phyloP scores from a whole-genome alignment of 139 green algal genomes.

The Coelastrella sp. region DNA sequence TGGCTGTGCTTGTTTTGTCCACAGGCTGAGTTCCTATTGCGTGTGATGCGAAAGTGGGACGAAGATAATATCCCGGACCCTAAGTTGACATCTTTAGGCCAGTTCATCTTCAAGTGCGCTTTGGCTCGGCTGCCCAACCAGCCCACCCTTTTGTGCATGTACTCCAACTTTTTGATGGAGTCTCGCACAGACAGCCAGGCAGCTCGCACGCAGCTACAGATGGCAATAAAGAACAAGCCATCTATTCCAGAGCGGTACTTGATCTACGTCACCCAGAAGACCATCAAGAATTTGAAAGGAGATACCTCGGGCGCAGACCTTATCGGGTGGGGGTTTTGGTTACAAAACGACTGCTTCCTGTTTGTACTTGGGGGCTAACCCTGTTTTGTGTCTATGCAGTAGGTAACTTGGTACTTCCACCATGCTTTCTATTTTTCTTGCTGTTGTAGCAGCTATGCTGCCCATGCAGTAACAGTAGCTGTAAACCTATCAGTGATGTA shows the following conservation, averaged over 20 bases:
- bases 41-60: conserved; percentile 37
- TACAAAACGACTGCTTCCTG: not conserved
- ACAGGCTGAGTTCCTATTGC: conserved; percentile 41
- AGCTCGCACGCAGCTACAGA: conserved; percentile 59
- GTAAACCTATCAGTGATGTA: not conserved
- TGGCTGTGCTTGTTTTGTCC: not conserved
- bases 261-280: conserved; percentile 27
- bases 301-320: not conserved
- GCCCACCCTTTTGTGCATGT: conserved; percentile 48
- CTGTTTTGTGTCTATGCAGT: too few species aligned
- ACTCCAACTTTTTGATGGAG: conserved; percentile 57
- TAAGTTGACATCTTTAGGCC: not conserved
- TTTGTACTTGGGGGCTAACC: not conserved
- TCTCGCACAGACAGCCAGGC: conserved; percentile 13
- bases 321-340: not conserved
- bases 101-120: conserved; percentile 49
- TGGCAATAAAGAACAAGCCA: conserved; percentile 46
- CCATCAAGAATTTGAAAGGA: conserved; percentile 24
- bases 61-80: conserved; percentile 22
- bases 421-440: too few species aligned
- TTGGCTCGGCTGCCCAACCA: conserved; percentile 47
- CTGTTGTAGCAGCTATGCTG: not conserved
- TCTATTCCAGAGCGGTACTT: conserved; percentile 44
- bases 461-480: conserved; percentile 50
- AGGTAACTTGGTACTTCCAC: too few species aligned